Evolutionary conservation across 371 early-diverging fungal genomes (phyloP).

Genomic region (Lichtheimia corymbifera): DNA sequence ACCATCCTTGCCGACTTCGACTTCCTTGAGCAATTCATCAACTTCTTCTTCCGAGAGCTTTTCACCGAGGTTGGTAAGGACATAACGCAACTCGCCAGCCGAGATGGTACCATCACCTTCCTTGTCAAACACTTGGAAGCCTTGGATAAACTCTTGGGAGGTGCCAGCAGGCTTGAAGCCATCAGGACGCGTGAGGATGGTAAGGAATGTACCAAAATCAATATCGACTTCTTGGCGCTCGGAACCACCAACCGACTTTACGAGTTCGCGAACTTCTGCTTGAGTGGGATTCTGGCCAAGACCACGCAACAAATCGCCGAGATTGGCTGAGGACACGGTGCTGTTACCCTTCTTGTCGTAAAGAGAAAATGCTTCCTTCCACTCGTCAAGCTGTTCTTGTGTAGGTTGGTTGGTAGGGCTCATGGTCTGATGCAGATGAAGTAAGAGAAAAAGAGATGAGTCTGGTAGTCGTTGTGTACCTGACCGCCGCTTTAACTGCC

Average conservation of each 20-base stretch:
- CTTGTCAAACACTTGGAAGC: conserved; percentile 97
- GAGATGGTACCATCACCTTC: conserved; percentile 91
- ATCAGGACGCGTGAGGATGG: conserved; percentile 72
- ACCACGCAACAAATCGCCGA: conserved; percentile 82
- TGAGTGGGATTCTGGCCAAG: conserved; percentile 87
- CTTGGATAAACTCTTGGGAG: conserved; percentile 90
- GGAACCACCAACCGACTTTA: conserved; percentile 53
- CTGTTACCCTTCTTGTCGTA: conserved; percentile 94
- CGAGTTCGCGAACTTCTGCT: conserved; percentile 74
- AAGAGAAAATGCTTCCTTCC: conserved; percentile 84
- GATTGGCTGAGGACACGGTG: conserved; percentile 66
- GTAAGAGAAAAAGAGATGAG: too few relatives aligned
- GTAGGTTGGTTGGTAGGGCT: conserved; percentile 37
- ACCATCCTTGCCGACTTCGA: conserved; percentile 76
- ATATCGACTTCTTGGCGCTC: conserved; percentile 50
- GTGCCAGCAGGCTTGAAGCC: conserved; percentile 81
- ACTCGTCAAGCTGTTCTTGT: conserved; percentile 66
- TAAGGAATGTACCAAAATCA: conserved; percentile 71
- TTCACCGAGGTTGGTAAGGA: conserved; percentile 94
- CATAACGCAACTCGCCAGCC: conserved; percentile 91
- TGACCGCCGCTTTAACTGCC: too few relatives aligned
- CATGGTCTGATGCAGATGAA: not conserved
- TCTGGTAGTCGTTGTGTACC: too few relatives aligned
- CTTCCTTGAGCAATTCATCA: conserved; percentile 76
- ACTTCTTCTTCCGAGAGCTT: conserved; percentile 90